Base-by-base conservation (phyloP, 2,329 filamentous ascomycete species). In the Coniella vitis region DNA sequence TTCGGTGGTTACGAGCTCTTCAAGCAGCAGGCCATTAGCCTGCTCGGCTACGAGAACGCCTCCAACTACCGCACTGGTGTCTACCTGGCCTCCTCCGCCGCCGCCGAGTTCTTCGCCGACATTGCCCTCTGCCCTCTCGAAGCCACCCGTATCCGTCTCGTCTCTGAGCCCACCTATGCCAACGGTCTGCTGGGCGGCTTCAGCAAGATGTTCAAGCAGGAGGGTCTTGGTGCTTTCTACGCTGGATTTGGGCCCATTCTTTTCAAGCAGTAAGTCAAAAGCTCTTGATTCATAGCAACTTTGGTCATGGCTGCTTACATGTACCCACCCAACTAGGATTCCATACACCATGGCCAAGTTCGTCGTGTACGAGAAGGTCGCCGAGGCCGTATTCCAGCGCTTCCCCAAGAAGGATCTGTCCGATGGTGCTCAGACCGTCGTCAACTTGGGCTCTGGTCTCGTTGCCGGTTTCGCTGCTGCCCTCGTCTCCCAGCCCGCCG, bases 1-100 rank as follows among this genome's bases (percentile, higher is more conserved):
- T 93, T 93, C 70, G 89, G 89, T 70, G 89, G 89, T 69, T 95
- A 95, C 72, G 89, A 95, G 75, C 84, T 94, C 75, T 94, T 95
- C 86, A 94, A 95, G 84, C 81, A 90, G 76, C 86, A 93, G 74
- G 81, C 75, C 66, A 93, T 94, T 72, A 85, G 88, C 76, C 55
- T 76, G 55, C 71, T 94, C 63, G 89, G 89, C 64, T 83, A 83
- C 67, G 86, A 90, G 71, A 81, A 75, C 57, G 87, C 87, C 61
- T 76, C 77, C 62, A 79, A 88, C 70, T 88, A 90, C 81, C 81
- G 86, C 61, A 89, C 85, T 55, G 81, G 81, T 58, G 83, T 91
- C 72, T 91, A 91, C 79, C 79, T 89, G 58, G 86, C 78, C 59
- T 84, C 82, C 37, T 74, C 81, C 56, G 82, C 77, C 49, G 67